Percentiles rank a stretch among this genome's conserved stretches.
Conservation (phyloP, 805 yeast species). For the Wickerhamomyces xylosicus region DNA sequence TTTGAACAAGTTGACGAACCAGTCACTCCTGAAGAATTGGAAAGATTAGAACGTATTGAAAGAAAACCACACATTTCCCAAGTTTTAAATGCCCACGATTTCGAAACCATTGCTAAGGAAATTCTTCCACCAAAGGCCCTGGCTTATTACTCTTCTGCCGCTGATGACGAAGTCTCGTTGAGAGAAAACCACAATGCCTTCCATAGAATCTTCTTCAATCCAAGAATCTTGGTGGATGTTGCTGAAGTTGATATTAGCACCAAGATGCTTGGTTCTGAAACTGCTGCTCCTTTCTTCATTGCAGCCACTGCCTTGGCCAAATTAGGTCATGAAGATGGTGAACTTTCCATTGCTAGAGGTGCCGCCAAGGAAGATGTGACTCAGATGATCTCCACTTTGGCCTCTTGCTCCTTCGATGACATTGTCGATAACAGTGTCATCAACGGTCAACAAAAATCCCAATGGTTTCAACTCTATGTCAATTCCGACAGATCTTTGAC, state of each 20-base stretch:
- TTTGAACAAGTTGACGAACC: constrained; percentile 27
- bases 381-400: constrained; percentile 90
- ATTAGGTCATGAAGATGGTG: constrained; percentile 91
- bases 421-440: constrained; percentile 59
- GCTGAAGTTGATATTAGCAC: constrained; percentile 59
- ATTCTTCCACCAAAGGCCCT: constrained; percentile 74
- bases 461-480: constrained; percentile 86
- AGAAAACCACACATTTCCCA: constrained; percentile 60
- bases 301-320: constrained; percentile 90
- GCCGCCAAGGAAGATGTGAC: constrained; percentile 60
- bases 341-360: constrained; percentile 74
- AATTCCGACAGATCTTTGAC: constrained; percentile 66
- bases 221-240: constrained; percentile 76
- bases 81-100: constrained; percentile 73
- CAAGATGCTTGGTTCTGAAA: constrained; percentile 60
- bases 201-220: constrained; percentile 82
- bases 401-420: constrained; percentile 83
- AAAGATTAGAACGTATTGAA: constrained; percentile 30
- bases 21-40: constrained; percentile 26
- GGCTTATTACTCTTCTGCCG: constrained; percentile 88
- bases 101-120: constrained; percentile 76
- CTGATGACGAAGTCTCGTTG: constrained; percentile 86
- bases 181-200: constrained; percentile 88
- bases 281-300: constrained; percentile 74
- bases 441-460: constrained; percentile 43